Evolutionary conservation across 1,284 basidiomycete species (phyloP), one percentile per base, ranked within the genome.

Genomic region (Fomitopsis betulina): DNA sequence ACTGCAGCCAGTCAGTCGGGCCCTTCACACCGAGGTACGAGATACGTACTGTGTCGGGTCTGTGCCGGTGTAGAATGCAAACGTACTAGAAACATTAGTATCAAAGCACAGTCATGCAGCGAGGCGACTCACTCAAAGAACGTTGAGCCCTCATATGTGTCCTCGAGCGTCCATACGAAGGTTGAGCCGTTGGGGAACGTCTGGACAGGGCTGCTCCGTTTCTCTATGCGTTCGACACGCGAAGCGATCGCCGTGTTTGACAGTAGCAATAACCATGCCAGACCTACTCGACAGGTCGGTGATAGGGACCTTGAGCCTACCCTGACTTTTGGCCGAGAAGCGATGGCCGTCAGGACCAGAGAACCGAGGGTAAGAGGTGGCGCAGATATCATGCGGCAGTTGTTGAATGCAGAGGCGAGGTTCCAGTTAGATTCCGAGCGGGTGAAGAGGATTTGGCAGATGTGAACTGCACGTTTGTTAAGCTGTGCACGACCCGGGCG

Each of bases 11-110:
- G 55, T 58, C 39, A 54, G 53, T 47, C 53, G 67, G 60, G 62
- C 65, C 56, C 19, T 15, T 60, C n/a, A 54, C 40, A 35, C 40
- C 37, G 45, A 32, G 12, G 17, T 8, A 23, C 23, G 17, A 5
- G 25, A 42, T 40, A 73, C 81, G 60, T 67, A 85, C 86, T 86
- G 76, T 33, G 87, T 90, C 43, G 87, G 88, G 72, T 90, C 87
- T 4, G 64, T 19, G 32, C 74, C 81, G 7, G 74, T 82, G 67
- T 80, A 89, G 69, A 89, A 90, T 35, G 72, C 63, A 62, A 81
- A 89, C 32, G 74, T 73, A 57, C 86, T 88, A 65, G 19, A 25
- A 52, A 2, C 32, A 38, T 39, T 53, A 40, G n/a, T 42, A 58
- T 33, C 56, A 38, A 23, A 35, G 32, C 37, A 47, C 39, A 25